These are phyloP conservation scores for Mrakia frigida DNA, from an alignment of 768 basidiomycete genomes.

Conservation along the genomic window DNA sequence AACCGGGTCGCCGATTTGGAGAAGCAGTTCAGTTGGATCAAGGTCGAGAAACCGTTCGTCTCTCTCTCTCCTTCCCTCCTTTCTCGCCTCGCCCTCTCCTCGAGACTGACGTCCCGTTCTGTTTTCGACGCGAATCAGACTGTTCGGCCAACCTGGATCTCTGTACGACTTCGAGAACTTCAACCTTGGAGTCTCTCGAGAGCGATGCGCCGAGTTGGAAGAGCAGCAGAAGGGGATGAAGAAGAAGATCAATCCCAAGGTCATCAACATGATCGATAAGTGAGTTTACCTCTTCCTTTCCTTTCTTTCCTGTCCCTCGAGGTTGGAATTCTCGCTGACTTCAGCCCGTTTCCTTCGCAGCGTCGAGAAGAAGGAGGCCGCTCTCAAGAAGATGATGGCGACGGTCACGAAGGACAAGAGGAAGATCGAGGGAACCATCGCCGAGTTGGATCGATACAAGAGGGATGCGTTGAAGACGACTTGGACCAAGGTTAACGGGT, in stretches of 20 bases:
- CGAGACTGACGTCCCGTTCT: not conserved
- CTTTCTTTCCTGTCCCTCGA: not conserved
- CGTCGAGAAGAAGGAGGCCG: slow-evolving; percentile 85
- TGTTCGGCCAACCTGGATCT: slow-evolving; percentile 74
- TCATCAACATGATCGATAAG: slow-evolving; percentile 93
- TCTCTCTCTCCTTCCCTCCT: not conserved
- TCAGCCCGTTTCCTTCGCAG: slow-evolving; percentile 46
- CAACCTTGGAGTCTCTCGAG: slow-evolving; percentile 57
- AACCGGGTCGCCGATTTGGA: slow-evolving; percentile 63
- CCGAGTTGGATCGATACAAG: slow-evolving; percentile 88
- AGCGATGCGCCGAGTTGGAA: slow-evolving; percentile 69
- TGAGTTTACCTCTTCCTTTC: slow-evolving; percentile 48
- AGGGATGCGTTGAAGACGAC: slow-evolving; percentile 87
- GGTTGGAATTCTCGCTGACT: not conserved
- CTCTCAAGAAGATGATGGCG: slow-evolving; percentile 78
- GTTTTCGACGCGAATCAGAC: slow-evolving; percentile 48
- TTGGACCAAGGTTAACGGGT: slow-evolving; percentile 94
- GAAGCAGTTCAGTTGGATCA: slow-evolving; percentile 80
- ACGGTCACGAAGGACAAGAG: slow-evolving; percentile 86
- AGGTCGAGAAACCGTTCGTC: slow-evolving; percentile 75
- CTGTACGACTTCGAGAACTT: slow-evolving; percentile 71
- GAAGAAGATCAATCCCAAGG: slow-evolving; percentile 92
- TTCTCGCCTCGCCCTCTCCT: not conserved
- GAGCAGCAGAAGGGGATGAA: slow-evolving; percentile 77
- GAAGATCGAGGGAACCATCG: slow-evolving; percentile 92